These are phyloP conservation scores for Colletotrichum gigasporum DNA, from an alignment of 2,329 filamentous ascomycete species.

Conservation along the genomic window DNA sequence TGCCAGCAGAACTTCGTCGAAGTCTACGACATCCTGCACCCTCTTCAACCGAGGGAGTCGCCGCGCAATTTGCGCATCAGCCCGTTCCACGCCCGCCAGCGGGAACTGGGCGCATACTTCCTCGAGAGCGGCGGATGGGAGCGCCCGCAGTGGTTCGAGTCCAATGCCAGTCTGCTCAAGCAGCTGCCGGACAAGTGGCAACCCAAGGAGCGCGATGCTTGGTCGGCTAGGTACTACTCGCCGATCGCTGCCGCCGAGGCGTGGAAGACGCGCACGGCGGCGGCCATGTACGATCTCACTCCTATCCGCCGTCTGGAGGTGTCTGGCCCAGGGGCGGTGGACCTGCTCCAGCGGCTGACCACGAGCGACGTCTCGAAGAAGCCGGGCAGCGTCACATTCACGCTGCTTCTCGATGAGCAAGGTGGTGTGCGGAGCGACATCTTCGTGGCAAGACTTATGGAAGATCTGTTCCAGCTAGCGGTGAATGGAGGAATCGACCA, in stretches of 20 bases:
- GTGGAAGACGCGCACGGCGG: constrained; percentile 71
- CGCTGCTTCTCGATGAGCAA: constrained; percentile 61
- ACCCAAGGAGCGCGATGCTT: constrained; percentile 64
- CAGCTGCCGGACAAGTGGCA: constrained; percentile 63
- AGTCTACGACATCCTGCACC: constrained; percentile 72
- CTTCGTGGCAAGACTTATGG: constrained; percentile 61
- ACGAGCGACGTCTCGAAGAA: constrained; percentile 58
- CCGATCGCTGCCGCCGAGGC: constrained; percentile 68
- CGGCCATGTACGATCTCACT: constrained; percentile 71
- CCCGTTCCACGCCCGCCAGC: constrained; percentile 65
- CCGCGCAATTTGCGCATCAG: constrained; percentile 68
- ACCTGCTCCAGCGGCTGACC: constrained; percentile 63
- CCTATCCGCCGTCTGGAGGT: constrained; percentile 67
- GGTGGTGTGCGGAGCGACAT: constrained; percentile 67
- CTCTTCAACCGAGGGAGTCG: constrained; percentile 64
- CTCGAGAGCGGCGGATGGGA: constrained; percentile 70
- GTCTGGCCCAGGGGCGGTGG: constrained; percentile 63
- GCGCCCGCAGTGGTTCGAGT: constrained; percentile 69
- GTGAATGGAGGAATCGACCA: constrained; percentile 65
- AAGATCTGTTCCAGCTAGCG: constrained; percentile 62
- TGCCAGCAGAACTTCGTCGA: constrained; percentile 70
- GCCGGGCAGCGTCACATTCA: constrained; percentile 63
- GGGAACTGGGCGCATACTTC: constrained; percentile 66
- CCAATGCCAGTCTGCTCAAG: constrained; percentile 61
- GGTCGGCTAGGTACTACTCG: constrained; percentile 66